Conservation (phyloP, 371 early-diverging fungal species). For the Mucor racemosus region DNA sequence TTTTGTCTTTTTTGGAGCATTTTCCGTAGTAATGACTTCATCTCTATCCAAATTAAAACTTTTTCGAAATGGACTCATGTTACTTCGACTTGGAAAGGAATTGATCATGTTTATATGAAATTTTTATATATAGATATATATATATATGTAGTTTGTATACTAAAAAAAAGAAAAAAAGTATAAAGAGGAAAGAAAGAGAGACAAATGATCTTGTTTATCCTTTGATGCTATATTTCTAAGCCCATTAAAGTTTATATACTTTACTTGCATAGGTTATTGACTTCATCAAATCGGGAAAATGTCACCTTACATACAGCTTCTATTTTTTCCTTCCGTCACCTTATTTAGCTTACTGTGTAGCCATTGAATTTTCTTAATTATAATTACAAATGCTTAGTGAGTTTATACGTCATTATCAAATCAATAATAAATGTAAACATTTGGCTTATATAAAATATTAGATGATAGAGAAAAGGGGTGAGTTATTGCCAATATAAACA, state of each 20-base stretch:
- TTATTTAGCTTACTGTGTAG: neutral
- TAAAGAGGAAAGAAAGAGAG: neutral
- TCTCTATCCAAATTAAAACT: constrained; percentile 5
- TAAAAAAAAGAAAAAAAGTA: constrained; percentile 4
- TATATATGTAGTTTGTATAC: neutral
- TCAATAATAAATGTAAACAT: neutral
- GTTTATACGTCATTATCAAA: constrained; percentile 3
- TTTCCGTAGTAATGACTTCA: neutral
- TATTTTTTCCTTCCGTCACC: constrained; percentile 11
- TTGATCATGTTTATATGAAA: constrained; percentile 8
- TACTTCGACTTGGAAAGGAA: constrained; percentile 18
- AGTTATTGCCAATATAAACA: neutral
- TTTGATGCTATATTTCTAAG: neutral
- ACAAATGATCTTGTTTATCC: neutral
- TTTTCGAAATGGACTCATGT: constrained; percentile 11
- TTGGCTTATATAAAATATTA: constrained; percentile 1
- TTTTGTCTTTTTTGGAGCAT: neutral
- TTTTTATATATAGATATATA: neutral
- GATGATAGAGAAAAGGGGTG: neutral
- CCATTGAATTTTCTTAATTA: neutral
- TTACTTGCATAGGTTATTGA: constrained; percentile 5
- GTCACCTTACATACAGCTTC: constrained; percentile 7
- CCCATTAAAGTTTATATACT: constrained; percentile 6
- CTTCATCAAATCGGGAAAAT: constrained; percentile 2
- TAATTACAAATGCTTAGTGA: constrained; percentile 3